Evolutionary conservation across 805 yeast species (phyloP).

Genomic region (Wickerhamomyces silvicola): DNA sequence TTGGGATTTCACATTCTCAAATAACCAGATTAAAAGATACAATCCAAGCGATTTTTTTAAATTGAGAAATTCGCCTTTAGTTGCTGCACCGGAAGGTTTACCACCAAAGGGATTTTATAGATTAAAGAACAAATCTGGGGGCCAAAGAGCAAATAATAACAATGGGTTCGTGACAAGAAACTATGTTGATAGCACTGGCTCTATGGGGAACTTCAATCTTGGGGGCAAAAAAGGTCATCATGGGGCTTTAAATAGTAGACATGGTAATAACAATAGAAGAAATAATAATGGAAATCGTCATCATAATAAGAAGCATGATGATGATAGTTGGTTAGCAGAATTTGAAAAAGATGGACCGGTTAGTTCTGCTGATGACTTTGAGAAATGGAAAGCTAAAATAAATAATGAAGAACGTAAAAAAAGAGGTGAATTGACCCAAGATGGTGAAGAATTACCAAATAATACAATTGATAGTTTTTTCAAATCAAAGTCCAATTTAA

Average conservation of each 20-base stretch:
- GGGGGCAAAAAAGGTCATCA: conserved; percentile 7
- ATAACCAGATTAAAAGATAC: conserved; percentile 12
- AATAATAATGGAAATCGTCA: conserved; percentile 11
- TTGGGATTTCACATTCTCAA: conserved; percentile 12
- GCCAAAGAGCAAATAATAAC: conserved; percentile 6
- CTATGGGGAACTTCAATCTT: conserved; percentile 25
- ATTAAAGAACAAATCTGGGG: conserved; percentile 6
- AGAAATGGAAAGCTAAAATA: conserved; percentile 33
- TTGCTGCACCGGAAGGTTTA: conserved; percentile 11
- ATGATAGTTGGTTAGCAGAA: conserved; percentile 16
- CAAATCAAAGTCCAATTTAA: conserved; percentile 8
- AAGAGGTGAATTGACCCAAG: conserved; percentile 19
- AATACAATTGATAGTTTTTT: conserved; percentile 21
- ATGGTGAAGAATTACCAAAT: conserved; percentile 7
- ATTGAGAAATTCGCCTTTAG: conserved; percentile 10
- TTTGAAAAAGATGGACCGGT: conserved; percentile 17
- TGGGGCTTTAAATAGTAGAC: conserved; percentile 2
- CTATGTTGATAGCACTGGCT: conserved; percentile 17
- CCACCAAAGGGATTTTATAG: conserved; percentile 21
- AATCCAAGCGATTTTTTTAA: conserved; percentile 16
- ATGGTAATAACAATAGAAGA: conserved; percentile 6
- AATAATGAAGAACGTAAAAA: conserved; percentile 29
- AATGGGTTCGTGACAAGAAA: conserved; percentile 7
- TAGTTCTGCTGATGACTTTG: conserved; percentile 30
- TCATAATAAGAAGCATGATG: conserved; percentile 13